Conservation (phyloP, 768 basidiomycete genomes). For the Lentinula lateritia region DNA sequence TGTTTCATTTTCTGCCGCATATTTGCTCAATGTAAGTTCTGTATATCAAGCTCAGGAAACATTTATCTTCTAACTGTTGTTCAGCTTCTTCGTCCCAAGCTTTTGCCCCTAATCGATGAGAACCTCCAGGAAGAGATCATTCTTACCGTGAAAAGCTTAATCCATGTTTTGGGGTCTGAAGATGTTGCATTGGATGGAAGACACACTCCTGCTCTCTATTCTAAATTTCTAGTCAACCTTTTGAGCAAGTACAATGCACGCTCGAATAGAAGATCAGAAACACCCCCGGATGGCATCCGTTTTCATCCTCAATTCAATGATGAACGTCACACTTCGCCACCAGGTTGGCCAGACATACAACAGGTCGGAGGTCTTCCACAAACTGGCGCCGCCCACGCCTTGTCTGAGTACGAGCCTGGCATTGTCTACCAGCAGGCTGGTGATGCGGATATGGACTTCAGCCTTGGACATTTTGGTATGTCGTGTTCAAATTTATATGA, state of each 20-base stretch:
- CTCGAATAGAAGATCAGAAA: neutral
- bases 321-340: slow-evolving; percentile 22
- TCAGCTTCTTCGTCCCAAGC: slow-evolving; percentile 48
- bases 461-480: slow-evolving; percentile 33
- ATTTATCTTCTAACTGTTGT: neutral
- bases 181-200: slow-evolving; percentile 48
- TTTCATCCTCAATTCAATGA: slow-evolving; percentile 16
- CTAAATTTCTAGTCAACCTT: slow-evolving; percentile 47
- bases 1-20: slow-evolving; percentile 55
- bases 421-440: slow-evolving; percentile 13
- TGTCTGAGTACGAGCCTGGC: slow-evolving; percentile 5
- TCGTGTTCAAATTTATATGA: neutral
- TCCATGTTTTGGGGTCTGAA: slow-evolving; percentile 40
- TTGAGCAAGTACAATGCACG: slow-evolving; percentile 30
- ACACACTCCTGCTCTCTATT: slow-evolving; percentile 54
- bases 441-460: slow-evolving; percentile 43
- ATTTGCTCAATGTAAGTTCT: slow-evolving; percentile 49
- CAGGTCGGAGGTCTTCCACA: slow-evolving; percentile 10
- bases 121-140: slow-evolving; percentile 36
- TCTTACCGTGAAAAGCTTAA: slow-evolving; percentile 34
- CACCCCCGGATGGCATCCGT: slow-evolving; percentile 5
- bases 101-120: slow-evolving; percentile 35
- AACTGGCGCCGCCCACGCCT: neutral
- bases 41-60: neutral
- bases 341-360: slow-evolving; percentile 39